Base-by-base conservation (phyloP, 2,329 filamentous ascomycete species). In the Aureobasidium sp. region DNA sequence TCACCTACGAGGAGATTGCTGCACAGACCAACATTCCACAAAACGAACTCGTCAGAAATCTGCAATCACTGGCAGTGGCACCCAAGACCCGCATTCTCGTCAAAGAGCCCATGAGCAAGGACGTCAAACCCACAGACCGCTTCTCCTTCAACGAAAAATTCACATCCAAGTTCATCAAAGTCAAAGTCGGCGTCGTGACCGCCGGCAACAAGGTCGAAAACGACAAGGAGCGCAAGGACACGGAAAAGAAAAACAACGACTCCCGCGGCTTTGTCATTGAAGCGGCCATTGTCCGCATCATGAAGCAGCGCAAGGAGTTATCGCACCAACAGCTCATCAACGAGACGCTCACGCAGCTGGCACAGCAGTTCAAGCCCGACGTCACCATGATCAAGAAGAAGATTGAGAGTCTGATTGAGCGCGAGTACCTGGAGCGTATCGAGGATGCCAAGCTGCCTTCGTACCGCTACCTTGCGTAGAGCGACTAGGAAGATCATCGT, bases 71-170 rank as follows among this genome's bases (percentile, higher is more conserved):
- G 25, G 87, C 90, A 0, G 87, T 96, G 11, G 87, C 89, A 2
- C 87, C 90, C 2, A 96, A 96, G 76, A 92, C 88, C 7, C 84
- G 88, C 20, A 84, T 97, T 11, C 77, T 97, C 17, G 77, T 83
- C 67, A 97, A 96, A 73, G 85, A 91, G 29, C 90, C 93, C 0
- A 84, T 86, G 75, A 87, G 83, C 67, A 94, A 93, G 73, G 84
- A 86, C 2, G 82, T 95, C 64, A 92, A 90, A 68, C 75, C 85
- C 0, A 85, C 85, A 0, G 93, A 97, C 73, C 82, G 77, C 29
- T 97, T 97, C 73, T 82, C 78, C 9, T 96, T 92, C 79, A 97
- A 97, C 71, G 79, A 86, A 36, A 80, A 85, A 15, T 97, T 96
- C 75, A 80, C 84, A 52, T 92, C 89, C 76, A 91, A 90, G 71